These are phyloP conservation scores for Leccinum truebloodii DNA, from an alignment of 768 basidiomycete species.

Conservation along the genomic window DNA sequence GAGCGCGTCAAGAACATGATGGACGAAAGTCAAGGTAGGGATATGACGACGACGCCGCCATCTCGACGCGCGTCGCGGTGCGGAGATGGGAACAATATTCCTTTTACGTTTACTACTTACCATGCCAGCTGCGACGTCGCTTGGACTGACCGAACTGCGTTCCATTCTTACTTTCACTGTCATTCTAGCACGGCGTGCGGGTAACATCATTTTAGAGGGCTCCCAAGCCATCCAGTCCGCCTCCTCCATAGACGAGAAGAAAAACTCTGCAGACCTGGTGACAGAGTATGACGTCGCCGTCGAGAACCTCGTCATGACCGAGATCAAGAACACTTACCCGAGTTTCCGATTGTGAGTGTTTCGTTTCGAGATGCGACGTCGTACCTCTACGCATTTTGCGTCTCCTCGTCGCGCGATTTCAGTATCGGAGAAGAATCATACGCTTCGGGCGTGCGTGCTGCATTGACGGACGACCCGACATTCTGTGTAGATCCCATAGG, in stretches of 20 bases:
- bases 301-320: conserved; percentile 76
- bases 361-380: background rate
- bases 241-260: conserved; percentile 72
- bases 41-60: conserved; percentile 30
- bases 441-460: conserved; percentile 63
- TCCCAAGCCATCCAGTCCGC: conserved; percentile 67
- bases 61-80: conserved; percentile 35
- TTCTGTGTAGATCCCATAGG: conserved; percentile 97
- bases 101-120: conserved; percentile 15
- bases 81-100: conserved; percentile 33
- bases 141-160: conserved; percentile 48
- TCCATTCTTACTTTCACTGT: conserved; percentile 67
- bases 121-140: conserved; percentile 11
- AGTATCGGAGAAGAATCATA: conserved; percentile 96
- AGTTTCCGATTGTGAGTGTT: conserved; percentile 74
- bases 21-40: conserved; percentile 11
- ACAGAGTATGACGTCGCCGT: conserved; percentile 93
- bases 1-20: conserved; percentile 93
- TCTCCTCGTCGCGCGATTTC: background rate
- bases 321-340: conserved; percentile 67
- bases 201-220: conserved; percentile 72
- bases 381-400: background rate
- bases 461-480: conserved; percentile 85
- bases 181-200: conserved; percentile 67
- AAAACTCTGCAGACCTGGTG: conserved; percentile 91